Conservation (phyloP, 106 monocot species). For the Allium sativum region DNA sequence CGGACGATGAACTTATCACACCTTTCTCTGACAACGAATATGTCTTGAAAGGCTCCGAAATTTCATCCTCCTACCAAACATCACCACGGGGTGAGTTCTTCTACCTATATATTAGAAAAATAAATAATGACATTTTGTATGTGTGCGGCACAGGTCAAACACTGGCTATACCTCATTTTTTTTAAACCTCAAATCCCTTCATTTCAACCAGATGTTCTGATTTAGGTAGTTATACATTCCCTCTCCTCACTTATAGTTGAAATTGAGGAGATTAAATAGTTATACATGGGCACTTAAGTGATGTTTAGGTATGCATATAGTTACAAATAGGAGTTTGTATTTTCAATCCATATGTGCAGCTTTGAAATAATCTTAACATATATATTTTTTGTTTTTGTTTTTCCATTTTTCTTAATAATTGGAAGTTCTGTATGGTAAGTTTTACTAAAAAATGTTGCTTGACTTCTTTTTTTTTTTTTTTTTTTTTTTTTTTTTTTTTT, state of each 20-base stretch:
- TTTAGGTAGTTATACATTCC: too few relatives aligned
- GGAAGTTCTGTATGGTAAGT: not conserved
- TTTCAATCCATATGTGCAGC: too few relatives aligned
- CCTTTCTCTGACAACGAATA: constrained; percentile 11
- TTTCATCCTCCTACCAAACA: not conserved
- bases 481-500: not conserved
- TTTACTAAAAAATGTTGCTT: too few relatives aligned
- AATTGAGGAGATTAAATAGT: too few relatives aligned
- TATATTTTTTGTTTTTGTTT: not conserved
- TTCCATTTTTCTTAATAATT: not conserved
- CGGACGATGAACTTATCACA: constrained; percentile 14
- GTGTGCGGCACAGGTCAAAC: not conserved
- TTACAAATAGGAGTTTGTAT: too few relatives aligned
- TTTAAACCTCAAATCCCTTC: too few relatives aligned
- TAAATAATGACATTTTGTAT: not conserved
- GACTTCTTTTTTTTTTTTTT: not conserved
- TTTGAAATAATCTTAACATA: not conserved
- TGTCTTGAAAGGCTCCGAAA: constrained; percentile 11
- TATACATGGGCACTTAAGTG: too few relatives aligned
- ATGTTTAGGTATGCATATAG: too few relatives aligned
- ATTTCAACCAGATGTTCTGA: too few relatives aligned
- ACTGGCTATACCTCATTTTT: too few relatives aligned
- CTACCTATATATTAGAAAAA: not conserved
- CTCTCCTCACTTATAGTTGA: too few relatives aligned
- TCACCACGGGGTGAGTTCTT: not conserved